Evolutionary conservation across 495 filamentous ascomycete species (phyloP), one percentile per base, ranked within the genome.

Genomic region (Aspergillus incahuasiensis): DNA sequence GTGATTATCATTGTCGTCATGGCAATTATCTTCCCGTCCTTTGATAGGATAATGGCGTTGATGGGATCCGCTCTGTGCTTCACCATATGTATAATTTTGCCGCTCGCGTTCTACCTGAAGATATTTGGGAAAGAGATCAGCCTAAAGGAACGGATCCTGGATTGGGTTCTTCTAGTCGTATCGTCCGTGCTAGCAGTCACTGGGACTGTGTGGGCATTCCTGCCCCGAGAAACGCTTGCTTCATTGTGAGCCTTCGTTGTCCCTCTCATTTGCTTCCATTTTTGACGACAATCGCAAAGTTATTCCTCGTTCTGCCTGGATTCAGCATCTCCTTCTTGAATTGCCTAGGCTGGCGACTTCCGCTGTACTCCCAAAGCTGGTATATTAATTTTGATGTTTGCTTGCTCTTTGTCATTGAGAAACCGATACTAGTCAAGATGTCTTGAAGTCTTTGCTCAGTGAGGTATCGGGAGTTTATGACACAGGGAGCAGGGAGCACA

Each of bases 31-130:
- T 89, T 95, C 63, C 94, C 94, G 13, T 79, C 81, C 0, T 98
- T 97, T 63, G 94, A 98, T 65, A 82, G 84, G 52, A 92, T 98
- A 63, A 96, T 97, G 91, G 87, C 89, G 28, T 86, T 98, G 55
- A 82, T 97, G 74, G 94, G 94, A 2, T 86, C 84, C 25, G 87
- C 89, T n/a, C 78, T 96, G 50, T 95, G 92, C 66, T 96, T 96
- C 68, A 88, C 88, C 12, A 94, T 97, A 50, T 97, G 94, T 72
- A 86, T 98, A 56, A 92, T 95, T 38, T 74, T 94, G 56, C 94
- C 94, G 3, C 68, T 95, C 22, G 79, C 89, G 19, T 98, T 98
- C 63, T 89, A 98, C 65, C 74, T 98, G 52, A 96, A 92, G 74
- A 85, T 98, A 20, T 98, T 96, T 68, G 84, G 84, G n/a, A 76